These are phyloP conservation scores for Penicillium salamii DNA, from an alignment of 495 filamentous ascomycete species.

Conservation along the genomic window DNA sequence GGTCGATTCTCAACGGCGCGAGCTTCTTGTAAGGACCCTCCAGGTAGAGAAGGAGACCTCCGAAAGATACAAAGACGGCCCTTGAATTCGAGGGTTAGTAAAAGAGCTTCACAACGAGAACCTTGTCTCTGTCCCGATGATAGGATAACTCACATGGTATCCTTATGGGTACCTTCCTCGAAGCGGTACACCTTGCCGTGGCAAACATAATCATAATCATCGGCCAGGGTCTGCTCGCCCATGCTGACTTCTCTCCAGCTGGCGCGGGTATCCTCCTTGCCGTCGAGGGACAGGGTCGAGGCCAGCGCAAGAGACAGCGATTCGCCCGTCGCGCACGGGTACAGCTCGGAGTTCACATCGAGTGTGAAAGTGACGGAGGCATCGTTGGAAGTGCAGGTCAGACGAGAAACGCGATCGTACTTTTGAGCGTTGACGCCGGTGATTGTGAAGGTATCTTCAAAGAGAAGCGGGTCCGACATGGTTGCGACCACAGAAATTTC, in stretches of 20 bases:
- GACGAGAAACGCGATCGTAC: slow-evolving; percentile 91
- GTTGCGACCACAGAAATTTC: slow-evolving; percentile 22
- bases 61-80: slow-evolving; percentile 89
- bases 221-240: slow-evolving; percentile 76
- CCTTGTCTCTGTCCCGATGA: background rate
- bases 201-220: slow-evolving; percentile 95
- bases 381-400: slow-evolving; percentile 69
- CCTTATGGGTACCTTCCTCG: slow-evolving; percentile 75
- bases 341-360: slow-evolving; percentile 93
- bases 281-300: slow-evolving; percentile 81
- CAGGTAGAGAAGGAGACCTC: slow-evolving; percentile 82
- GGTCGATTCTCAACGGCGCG: slow-evolving; percentile 82
- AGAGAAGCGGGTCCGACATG: slow-evolving; percentile 80
- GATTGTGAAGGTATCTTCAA: slow-evolving; percentile 87
- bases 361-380: slow-evolving; percentile 71
- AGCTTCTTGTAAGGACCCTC: slow-evolving; percentile 96
- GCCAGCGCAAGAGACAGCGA: slow-evolving; percentile 76
- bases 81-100: slow-evolving; percentile 41
- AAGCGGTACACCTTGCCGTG: slow-evolving; percentile 98
- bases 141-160: slow-evolving; percentile 69
- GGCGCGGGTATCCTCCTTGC: slow-evolving; percentile 57
- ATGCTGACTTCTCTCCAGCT: slow-evolving; percentile 78
- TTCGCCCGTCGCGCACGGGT: slow-evolving; percentile 69
- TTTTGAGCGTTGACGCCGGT: slow-evolving; percentile 73
- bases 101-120: background rate